Percentiles rank a stretch among this genome's conserved stretches.
Evolutionary conservation across 768 basidiomycete species (phyloP).

Genomic region (Grammothele lineata): DNA sequence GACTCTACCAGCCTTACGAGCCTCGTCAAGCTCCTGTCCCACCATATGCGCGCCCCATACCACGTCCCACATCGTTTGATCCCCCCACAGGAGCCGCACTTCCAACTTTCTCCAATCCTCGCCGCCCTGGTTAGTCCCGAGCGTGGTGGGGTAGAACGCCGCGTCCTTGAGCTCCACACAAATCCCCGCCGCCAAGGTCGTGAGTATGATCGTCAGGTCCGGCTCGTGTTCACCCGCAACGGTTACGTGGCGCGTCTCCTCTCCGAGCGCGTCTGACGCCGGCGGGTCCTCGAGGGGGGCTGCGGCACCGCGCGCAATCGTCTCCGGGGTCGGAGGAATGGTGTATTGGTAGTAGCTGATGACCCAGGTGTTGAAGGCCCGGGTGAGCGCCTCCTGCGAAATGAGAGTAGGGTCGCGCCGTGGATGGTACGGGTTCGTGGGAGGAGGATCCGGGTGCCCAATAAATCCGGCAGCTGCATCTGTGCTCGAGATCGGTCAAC

Average conservation of each 20-base stretch:
- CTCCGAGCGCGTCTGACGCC: too few relatives aligned
- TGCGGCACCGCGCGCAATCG: too few relatives aligned
- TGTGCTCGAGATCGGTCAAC: background rate
- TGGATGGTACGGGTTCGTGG: background rate
- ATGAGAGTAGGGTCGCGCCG: background rate
- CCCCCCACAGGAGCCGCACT: constrained; percentile 4
- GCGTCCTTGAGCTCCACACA: background rate
- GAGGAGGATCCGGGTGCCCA: background rate
- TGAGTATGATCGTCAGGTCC: too few relatives aligned
- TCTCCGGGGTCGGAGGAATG: too few relatives aligned
- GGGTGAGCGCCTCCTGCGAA: background rate
- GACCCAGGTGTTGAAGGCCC: background rate
- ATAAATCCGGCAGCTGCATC: background rate
- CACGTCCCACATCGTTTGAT: constrained; percentile 2
- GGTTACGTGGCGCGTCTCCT: too few relatives aligned
- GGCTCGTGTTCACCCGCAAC: background rate
- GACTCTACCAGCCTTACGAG: background rate
- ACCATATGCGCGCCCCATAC: background rate
- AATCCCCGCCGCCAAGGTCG: background rate
- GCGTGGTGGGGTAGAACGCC: background rate
- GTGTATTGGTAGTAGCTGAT: too few relatives aligned
- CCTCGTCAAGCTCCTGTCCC: background rate
- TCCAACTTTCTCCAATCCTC: background rate
- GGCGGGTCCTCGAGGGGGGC: too few relatives aligned
- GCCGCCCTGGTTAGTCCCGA: too few relatives aligned